Base-by-base conservation (phyloP, 345 rosid species). In the Arabis hirsuta region DNA sequence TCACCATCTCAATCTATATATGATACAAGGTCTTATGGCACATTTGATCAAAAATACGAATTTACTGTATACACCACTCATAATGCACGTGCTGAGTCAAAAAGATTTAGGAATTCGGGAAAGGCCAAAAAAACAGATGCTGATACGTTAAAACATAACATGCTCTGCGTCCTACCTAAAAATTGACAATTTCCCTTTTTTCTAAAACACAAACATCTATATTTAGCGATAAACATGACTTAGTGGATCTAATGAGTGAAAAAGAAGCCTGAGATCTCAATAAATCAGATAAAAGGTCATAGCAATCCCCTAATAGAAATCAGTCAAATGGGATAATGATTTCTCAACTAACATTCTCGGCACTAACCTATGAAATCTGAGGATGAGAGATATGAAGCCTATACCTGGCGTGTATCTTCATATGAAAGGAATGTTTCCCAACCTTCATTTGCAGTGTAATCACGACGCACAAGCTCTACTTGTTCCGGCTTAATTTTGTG, bases 381-480 rank as follows among this genome's bases (percentile, higher is more conserved):
- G 44, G 24, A 55, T 19, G 55, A 47, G 46, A 45, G 41, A 46
- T 44, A 62, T n/a, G 52, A 38, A 24, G 8, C 47, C 62, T 42
- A 62, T 87, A 92, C 99, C 98, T 92, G 98, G 12, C 77, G 89
- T 29, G 92, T 86, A 86, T 96, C 99, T 82, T 96, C 99, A 9
- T 92, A 92, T 4, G 99, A 96, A 57, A 96, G 86, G 78, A 96
- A 96, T 55, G 96, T 90, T 81, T 96, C 99, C 99, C 99, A 96
- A 56, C 99, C 97, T 82, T 90, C 91, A 80, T 96, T 96, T 59
- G 99, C 99, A 31, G 85, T 87, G 77, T 90, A 96, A 83, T 96
- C 99, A 73, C 98, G 99, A 36, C 99, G 97, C 71, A 92, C 97
- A 77, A 96, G 99, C 84, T 92, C 89, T 66, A 96, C 98, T 83